A percentile compares a stretch with the other conserved stretches of the same genome.
These are phyloP conservation scores for Beauveria sp. DNA, from an alignment of 2,329 filamentous ascomycete species.

Conservation along the genomic window DNA sequence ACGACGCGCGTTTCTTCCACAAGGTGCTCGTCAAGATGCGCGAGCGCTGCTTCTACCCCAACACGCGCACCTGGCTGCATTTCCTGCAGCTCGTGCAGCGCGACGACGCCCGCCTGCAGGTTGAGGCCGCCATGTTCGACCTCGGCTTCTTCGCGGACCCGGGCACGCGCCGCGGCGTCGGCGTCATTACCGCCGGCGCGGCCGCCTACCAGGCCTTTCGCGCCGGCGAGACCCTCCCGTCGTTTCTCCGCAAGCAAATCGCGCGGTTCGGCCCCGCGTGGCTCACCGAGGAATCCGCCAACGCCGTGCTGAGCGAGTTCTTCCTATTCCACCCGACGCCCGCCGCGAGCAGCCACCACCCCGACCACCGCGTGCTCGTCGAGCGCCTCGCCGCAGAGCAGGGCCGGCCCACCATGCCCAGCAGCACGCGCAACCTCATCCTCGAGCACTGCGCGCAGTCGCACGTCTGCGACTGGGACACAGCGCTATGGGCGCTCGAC, in stretches of 20 bases:
- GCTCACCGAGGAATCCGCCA: constrained; percentile 30
- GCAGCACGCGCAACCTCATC: constrained; percentile 31
- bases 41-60: constrained; percentile 29
- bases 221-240: constrained; percentile 24
- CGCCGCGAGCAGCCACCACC: constrained; percentile 14
- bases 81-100: constrained; percentile 49
- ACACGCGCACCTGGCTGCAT: constrained; percentile 40
- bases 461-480: constrained; percentile 21
- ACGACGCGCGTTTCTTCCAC: constrained; percentile 35
- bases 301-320: constrained; percentile 35
- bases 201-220: constrained; percentile 36
- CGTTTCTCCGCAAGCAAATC: constrained; percentile 34
- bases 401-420: constrained; percentile 17
- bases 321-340: constrained; percentile 28
- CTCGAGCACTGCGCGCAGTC: constrained; percentile 23
- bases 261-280: constrained; percentile 39
- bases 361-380: constrained; percentile 23
- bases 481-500: constrained; percentile 24
- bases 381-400: constrained; percentile 18
- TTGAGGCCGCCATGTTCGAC: constrained; percentile 39
- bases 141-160: constrained; percentile 34
- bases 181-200: constrained; percentile 33
- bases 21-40: constrained; percentile 34
- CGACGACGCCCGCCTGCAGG: constrained; percentile 43
- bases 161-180: constrained; percentile 29